phyloP scores from a whole-genome alignment of 225 moss, liverwort and hornwort genomes.

The Physcomitrellopsis africana region DNA sequence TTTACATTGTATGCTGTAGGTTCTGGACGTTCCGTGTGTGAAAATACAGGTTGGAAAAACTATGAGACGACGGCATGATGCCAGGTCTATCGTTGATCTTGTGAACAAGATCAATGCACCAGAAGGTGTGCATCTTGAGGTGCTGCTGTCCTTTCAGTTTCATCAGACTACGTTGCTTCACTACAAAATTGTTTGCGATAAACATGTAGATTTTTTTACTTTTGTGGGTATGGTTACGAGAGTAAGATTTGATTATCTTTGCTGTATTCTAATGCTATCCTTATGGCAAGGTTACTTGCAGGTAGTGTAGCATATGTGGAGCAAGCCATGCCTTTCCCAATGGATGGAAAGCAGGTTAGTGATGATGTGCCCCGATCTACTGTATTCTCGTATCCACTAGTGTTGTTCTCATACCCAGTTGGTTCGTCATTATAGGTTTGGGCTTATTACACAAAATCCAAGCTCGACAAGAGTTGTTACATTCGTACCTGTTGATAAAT shows the following conservation, averaged over 20 bases:
- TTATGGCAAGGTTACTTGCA: constrained; percentile 44
- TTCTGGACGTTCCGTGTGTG: constrained; percentile 88
- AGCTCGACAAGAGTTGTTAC: background rate
- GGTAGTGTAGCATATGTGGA: constrained; percentile 97
- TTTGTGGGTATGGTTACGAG: background rate
- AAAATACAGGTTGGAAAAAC: constrained; percentile 83
- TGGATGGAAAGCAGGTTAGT: constrained; percentile 94
- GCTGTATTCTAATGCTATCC: constrained; percentile 8
- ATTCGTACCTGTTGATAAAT: no score
- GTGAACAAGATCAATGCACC: constrained; percentile 74
- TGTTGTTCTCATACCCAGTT: background rate
- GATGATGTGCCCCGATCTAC: constrained; percentile 8
- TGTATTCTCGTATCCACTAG: background rate
- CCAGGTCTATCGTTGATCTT: constrained; percentile 64
- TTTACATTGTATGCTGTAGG: constrained; percentile 49
- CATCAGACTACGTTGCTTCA: background rate
- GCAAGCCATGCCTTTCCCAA: constrained; percentile 92
- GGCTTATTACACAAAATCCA: background rate
- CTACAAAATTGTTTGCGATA: background rate
- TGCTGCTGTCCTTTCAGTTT: constrained; percentile 1
- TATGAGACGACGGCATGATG: constrained; percentile 82
- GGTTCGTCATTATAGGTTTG: background rate
- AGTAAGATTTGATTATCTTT: background rate
- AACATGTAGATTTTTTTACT: background rate
- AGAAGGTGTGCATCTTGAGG: constrained; percentile 49